phyloP scores from a whole-genome alignment of 306 rosid genomes.

The Mimosa bimucronata region DNA sequence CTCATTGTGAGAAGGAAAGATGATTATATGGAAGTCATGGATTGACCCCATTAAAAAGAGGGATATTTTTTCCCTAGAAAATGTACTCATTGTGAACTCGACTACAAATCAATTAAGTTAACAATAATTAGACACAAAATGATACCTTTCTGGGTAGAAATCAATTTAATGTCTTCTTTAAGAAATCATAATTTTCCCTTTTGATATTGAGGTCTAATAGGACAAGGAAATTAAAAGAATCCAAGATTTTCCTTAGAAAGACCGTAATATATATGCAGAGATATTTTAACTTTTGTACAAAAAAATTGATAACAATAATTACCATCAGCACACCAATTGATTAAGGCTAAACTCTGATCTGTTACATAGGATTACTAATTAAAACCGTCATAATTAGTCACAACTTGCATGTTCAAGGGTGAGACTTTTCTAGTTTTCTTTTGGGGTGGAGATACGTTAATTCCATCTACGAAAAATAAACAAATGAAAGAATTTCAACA shows the following conservation, averaged over 20 bases:
- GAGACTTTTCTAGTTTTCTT: too few relatives aligned
- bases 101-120: neutral
- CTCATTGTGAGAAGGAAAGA: neutral
- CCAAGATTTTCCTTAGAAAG: neutral
- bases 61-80: neutral
- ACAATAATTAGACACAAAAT: neutral
- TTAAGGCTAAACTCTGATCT: neutral
- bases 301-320: neutral
- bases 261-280: neutral
- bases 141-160: neutral
- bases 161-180: neutral
- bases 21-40: neutral
- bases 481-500: neutral
- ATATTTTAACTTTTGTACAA: too few relatives aligned
- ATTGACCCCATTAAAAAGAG: neutral
- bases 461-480: neutral
- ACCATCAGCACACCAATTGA: neutral
- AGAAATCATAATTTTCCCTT: constrained; percentile 2
- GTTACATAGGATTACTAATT: neutral
- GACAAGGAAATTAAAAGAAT: neutral
- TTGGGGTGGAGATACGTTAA: neutral
- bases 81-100: neutral
- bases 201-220: neutral
- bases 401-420: neutral
- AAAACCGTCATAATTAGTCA: neutral